Evolutionary conservation across 1,284 basidiomycete species (phyloP).

Genomic region (Pseudozyma tsukubaensis): DNA sequence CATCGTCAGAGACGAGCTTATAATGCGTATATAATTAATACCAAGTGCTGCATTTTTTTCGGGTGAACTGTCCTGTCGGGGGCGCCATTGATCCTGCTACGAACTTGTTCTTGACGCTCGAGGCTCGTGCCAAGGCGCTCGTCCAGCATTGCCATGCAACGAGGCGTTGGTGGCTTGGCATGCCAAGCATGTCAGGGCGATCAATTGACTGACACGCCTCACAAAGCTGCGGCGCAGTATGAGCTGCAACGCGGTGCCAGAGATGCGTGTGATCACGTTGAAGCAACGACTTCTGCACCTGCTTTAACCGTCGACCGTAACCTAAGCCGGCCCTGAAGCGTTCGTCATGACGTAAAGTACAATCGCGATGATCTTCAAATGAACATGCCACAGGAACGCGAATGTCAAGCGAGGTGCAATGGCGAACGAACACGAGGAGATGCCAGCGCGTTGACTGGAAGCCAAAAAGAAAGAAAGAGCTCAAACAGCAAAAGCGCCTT

Average conservation of each 20-base stretch:
- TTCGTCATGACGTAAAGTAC: no score
- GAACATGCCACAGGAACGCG: no score
- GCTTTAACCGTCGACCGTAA: no score
- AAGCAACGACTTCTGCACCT: no score
- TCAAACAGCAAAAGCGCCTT: background rate
- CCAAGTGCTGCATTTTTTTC: no score
- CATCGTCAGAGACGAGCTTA: background rate
- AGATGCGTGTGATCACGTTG: no score
- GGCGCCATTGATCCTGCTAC: no score
- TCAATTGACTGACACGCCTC: background rate
- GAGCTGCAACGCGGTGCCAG: background rate
- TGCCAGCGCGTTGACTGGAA: conserved; percentile 3
- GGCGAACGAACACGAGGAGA: background rate
- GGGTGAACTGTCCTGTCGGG: no score
- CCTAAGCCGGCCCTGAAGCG: no score
- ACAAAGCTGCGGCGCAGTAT: background rate
- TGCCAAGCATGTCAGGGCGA: conserved; percentile 7
- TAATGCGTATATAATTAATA: background rate
- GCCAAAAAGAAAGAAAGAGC: background rate
- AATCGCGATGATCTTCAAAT: no score
- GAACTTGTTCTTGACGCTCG: no score
- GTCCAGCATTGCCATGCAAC: background rate
- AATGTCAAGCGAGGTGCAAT: no score
- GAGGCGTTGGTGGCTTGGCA: conserved; percentile 16
- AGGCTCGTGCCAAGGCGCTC: background rate